Evolutionary conservation across 1,284 basidiomycete species (phyloP), one percentile per base, ranked within the genome.

Genomic region (Cerrena zonata): DNA sequence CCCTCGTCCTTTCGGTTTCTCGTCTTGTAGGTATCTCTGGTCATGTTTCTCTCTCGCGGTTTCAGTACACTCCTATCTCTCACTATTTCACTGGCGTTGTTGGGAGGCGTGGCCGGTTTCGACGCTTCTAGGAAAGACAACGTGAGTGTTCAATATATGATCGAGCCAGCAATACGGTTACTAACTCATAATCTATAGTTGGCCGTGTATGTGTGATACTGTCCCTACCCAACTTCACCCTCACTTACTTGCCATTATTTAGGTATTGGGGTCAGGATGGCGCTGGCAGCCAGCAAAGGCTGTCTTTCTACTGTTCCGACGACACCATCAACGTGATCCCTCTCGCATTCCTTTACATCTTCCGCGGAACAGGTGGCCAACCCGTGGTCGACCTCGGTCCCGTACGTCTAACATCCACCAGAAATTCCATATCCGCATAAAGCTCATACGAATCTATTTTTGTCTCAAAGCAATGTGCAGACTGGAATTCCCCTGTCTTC

Each of bases 321-420:
- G 65, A 70, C 55, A 66, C 68, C 10, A 73, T 80, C 47, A 69
- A 81, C 59, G 71, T 69, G 41, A 70, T 82, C 47, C 78, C 80
- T 0, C 56, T 84, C 36, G 78, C 80, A 1, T 84, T 84, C 65
- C 61, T 84, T 47, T 69, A 76, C 53, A 68, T 75, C 41, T 82
- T 80, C 64, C 76, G 72, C 58, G 73, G 71, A 15, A 67, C 68
- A 38, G 80, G 78, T 11, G 74, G 73, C 47, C 62, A 79, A 26
- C 82, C 82, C 0, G 71, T 74, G 19, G 74, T 84, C 54, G 71
- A 84, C 65, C 64, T 84, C 50, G 74, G 79, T 43, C 81, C 80
- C 58, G 80, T 79, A 52, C 51, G 73, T n/a, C 26, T 24, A 7
- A 23, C 27, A 10, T 45, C 39, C 25, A 18, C n/a, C 45, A 26